Percentiles rank a stretch among this genome's conserved stretches.
Evolutionary conservation across 129 eudicot genomes (phyloP).

Genomic region (Escallonia rubra): DNA sequence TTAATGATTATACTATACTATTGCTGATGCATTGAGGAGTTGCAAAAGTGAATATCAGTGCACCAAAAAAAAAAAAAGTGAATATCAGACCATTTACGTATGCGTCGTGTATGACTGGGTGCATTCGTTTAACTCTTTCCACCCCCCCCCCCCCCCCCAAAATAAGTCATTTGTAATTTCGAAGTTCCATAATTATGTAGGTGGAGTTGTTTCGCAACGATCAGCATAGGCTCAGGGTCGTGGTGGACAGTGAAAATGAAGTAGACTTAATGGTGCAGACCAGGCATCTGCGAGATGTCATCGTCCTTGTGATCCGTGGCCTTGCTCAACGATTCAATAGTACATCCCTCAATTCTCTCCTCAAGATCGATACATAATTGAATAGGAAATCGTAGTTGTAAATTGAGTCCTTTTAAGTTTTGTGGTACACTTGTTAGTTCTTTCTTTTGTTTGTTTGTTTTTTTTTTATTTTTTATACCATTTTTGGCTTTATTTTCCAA

Average conservation of each 20-base stretch:
- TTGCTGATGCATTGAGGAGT: no score
- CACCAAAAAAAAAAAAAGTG: no score
- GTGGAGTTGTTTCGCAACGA: slow-evolving; percentile 91
- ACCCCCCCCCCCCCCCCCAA: background rate
- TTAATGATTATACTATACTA: no score
- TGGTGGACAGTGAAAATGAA: slow-evolving; percentile 85
- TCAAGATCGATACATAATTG: slow-evolving; percentile 62
- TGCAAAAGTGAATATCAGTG: no score
- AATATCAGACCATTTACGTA: no score
- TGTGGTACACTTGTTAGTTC: no score
- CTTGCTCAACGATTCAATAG: slow-evolving; percentile 90
- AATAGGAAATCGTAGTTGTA: slow-evolving; percentile 4
- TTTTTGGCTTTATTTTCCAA: background rate
- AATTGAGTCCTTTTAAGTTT: slow-evolving; percentile 23
- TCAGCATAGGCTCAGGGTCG: slow-evolving; percentile 85
- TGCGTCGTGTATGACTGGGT: no score
- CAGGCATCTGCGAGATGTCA: slow-evolving; percentile 82
- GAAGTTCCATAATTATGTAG: slow-evolving; percentile 25
- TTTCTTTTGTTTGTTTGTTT: background rate
- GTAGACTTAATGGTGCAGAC: slow-evolving; percentile 93
- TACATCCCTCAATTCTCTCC: slow-evolving; percentile 90
- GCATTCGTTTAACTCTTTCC: no score
- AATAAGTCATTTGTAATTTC: background rate
- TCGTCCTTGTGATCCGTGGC: slow-evolving; percentile 83
- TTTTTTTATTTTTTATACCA: background rate